Evolutionary conservation across 2,329 filamentous ascomycete species (phyloP), one percentile per base, ranked within the genome.

Genomic region (Geosmithia putterillii): DNA sequence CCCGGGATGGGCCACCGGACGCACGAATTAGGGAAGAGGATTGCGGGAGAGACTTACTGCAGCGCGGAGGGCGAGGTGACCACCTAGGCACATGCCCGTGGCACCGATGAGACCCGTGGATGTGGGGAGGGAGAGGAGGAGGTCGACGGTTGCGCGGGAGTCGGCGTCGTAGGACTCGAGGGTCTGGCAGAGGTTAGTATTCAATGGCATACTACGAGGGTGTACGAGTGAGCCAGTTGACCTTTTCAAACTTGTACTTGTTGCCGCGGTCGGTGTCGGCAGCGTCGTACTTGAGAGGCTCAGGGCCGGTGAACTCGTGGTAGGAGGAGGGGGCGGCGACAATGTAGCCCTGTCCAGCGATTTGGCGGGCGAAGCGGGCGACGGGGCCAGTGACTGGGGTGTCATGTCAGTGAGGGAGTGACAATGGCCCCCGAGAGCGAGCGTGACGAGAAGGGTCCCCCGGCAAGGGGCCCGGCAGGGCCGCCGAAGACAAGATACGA

Each of bases 61-160:
- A 38, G 73, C 72, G 43, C 62, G 84, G 41, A 78, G 61, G 44
- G 79, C 86, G 17, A 95, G 75, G 58, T 95, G 90, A 2, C 90
- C 89, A 42, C 90, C 90, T 1, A 95, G 77, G 61, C 89, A 95
- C 89, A 95, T 95, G 47, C 86, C 86, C 12, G 84, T 88, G 4
- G 81, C 70, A 39, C 86, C 86, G 51, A 95, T 76, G 32, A 76
- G 74, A 41, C 88, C 88, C 47, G 80, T 94, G 63, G 88, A 86
- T n/a, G 83, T 87, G 4, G 78, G 73, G 19, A 88, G 72, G 20
- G 72, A 74, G 40, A 90, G 70, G 23, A 92, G 75, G 47, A 79
- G 67, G 58, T 86, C 79, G 32, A 90, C 76, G 3, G 79, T 74
- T 37, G 79, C 70, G 46, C 69, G 68, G 3, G 82, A 79, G 54